Conservation (phyloP, 176 grass and related monocot genomes). For the Oryza brachyantha region DNA sequence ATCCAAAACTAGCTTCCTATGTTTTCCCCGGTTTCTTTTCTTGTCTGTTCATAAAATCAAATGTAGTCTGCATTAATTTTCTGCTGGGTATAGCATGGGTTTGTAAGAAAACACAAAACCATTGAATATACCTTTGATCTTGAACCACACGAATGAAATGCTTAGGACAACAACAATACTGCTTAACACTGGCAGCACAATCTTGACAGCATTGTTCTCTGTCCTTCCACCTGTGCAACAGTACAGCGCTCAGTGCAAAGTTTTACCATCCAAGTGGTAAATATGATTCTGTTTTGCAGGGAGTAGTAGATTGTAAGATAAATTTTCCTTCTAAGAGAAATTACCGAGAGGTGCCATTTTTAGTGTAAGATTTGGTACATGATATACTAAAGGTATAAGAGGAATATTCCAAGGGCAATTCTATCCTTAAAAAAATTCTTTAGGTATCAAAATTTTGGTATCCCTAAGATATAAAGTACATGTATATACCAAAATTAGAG, state of each 20-base stretch:
- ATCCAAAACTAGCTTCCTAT: background rate
- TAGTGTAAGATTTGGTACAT: too few relatives aligned
- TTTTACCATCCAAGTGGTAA: too few relatives aligned
- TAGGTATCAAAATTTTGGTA: too few relatives aligned
- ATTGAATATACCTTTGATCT: background rate
- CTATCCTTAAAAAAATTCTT: too few relatives aligned
- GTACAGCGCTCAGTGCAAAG: background rate
- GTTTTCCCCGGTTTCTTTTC: slow-evolving; percentile 8
- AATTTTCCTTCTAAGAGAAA: too few relatives aligned
- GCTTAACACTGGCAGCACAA: background rate
- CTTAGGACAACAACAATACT: background rate
- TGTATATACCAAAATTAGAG: too few relatives aligned
- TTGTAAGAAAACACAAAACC: background rate
- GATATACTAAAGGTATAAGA: too few relatives aligned
- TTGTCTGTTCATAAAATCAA: background rate
- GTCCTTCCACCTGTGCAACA: background rate
- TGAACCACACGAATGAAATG: slow-evolving; percentile 18
- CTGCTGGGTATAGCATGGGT: background rate
- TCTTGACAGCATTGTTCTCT: background rate
- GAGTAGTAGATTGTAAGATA: background rate
- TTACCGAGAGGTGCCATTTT: too few relatives aligned
- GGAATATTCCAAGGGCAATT: too few relatives aligned
- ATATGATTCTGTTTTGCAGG: too few relatives aligned
- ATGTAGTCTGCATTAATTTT: background rate
- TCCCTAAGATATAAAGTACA: too few relatives aligned